Conservation (phyloP, 148 eudicot genomes). For the Rhododendron simsii region DNA sequence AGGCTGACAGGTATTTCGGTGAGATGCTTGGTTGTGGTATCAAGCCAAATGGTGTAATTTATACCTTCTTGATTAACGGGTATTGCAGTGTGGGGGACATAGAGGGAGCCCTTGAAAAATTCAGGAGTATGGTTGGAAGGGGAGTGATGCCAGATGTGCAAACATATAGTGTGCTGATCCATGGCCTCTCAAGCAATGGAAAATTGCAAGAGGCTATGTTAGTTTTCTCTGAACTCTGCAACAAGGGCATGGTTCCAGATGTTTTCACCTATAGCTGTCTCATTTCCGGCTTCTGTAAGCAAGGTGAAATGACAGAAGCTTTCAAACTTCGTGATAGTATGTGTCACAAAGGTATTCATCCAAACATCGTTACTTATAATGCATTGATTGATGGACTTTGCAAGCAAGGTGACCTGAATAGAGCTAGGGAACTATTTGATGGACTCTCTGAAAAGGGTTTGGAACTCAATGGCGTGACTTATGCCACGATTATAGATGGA, state of each 20-base stretch:
- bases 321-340: constrained; percentile 53
- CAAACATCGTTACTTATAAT: constrained; percentile 77
- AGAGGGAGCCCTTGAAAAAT: constrained; percentile 43
- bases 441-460: constrained; percentile 44
- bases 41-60: constrained; percentile 49
- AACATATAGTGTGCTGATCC: constrained; percentile 55
- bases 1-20: constrained; percentile 48
- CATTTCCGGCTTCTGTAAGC: constrained; percentile 67
- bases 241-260: constrained; percentile 61
- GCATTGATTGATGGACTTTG: constrained; percentile 73
- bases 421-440: constrained; percentile 55
- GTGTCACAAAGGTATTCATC: constrained; percentile 52
- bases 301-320: constrained; percentile 55
- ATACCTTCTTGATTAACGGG: constrained; percentile 61
- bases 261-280: constrained; percentile 69
- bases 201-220: constrained; percentile 55
- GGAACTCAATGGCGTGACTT: constrained; percentile 56
- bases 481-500: constrained; percentile 73
- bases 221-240: constrained; percentile 40
- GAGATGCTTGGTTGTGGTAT: constrained; percentile 64
- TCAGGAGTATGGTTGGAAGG: constrained; percentile 46
- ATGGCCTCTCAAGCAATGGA: constrained; percentile 62
- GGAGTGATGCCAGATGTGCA: constrained; percentile 48
- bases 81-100: constrained; percentile 57
- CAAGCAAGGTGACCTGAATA: constrained; percentile 50